Evolutionary conservation across 2,329 filamentous ascomycete species (phyloP).

Genomic region (Curvularia spicifera): DNA sequence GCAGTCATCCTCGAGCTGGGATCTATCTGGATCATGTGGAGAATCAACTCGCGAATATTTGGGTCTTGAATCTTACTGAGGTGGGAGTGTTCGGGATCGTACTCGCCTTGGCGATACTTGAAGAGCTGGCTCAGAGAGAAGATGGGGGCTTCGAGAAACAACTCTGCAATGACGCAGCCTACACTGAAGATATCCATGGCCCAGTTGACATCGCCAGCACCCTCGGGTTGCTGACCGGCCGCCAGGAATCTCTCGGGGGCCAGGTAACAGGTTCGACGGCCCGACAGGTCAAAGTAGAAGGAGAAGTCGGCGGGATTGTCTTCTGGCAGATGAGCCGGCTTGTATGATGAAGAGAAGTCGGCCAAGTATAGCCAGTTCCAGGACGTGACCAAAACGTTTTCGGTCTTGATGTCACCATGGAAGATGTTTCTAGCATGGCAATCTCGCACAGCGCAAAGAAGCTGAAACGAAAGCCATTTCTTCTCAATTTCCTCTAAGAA

Average conservation of each 20-base stretch:
- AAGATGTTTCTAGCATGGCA: slow-evolving; percentile 89
- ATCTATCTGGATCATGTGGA: slow-evolving; percentile 95
- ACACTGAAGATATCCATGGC: slow-evolving; percentile 99
- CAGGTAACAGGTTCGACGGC: slow-evolving; percentile 89
- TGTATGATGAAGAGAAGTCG: slow-evolving; percentile 97
- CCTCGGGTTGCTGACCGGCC: slow-evolving; percentile 69
- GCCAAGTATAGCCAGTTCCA: slow-evolving; percentile 99
- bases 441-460: slow-evolving; percentile 89
- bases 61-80: slow-evolving; percentile 86
- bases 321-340: slow-evolving; percentile 90
- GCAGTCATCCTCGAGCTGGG: slow-evolving; percentile 91
- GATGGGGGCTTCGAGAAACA: slow-evolving; percentile 94
- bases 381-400: slow-evolving; percentile 94
- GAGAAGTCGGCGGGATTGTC: slow-evolving; percentile 98
- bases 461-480: slow-evolving; percentile 97
- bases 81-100: slow-evolving; percentile 82
- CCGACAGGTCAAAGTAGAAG: slow-evolving; percentile 95
- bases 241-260: slow-evolving; percentile 90
- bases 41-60: slow-evolving; percentile 85
- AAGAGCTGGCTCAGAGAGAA: slow-evolving; percentile 97
- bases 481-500: slow-evolving; percentile 98
- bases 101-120: slow-evolving; percentile 91
- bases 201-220: slow-evolving; percentile 73
- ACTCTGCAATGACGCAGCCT: slow-evolving; percentile 94
- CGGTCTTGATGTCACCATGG: slow-evolving; percentile 98